These are phyloP conservation scores for Exserohilum turcica DNA, from an alignment of 2,329 filamentous ascomycete genomes.

Conservation along the genomic window DNA sequence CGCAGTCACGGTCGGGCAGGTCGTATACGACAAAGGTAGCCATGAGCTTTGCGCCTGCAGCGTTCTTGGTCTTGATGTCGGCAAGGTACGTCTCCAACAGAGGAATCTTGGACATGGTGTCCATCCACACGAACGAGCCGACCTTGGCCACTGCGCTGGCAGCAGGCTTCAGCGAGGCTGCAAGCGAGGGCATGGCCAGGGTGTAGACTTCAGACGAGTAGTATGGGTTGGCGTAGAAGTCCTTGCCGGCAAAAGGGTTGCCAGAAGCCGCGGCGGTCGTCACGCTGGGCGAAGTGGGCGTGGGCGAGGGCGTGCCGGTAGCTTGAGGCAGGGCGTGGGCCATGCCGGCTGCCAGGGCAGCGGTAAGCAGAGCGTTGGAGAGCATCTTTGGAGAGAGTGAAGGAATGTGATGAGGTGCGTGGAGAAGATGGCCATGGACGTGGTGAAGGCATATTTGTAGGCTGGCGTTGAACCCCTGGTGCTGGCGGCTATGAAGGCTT, in stretches of 20 bases:
- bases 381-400: slow-evolving; percentile 20
- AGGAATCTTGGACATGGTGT: slow-evolving; percentile 57
- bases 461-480: slow-evolving; percentile 1
- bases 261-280: slow-evolving; percentile 41
- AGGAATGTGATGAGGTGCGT: slow-evolving; percentile 6
- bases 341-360: slow-evolving; percentile 29
- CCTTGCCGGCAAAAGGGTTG: slow-evolving; percentile 58
- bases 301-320: slow-evolving; percentile 13
- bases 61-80: slow-evolving; percentile 56
- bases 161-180: slow-evolving; percentile 58
- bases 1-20: slow-evolving; percentile 67
- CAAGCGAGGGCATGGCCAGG: slow-evolving; percentile 66
- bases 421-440: background rate
- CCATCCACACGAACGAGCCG: slow-evolving; percentile 60
- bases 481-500: slow-evolving; percentile 13
- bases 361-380: slow-evolving; percentile 24
- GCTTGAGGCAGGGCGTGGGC: slow-evolving; percentile 30
- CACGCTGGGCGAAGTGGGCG: slow-evolving; percentile 16
- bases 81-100: slow-evolving; percentile 55
- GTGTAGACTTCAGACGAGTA: slow-evolving; percentile 60
- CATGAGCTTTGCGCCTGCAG: slow-evolving; percentile 55
- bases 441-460: slow-evolving; percentile 23
- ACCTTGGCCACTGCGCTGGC: slow-evolving; percentile 56
- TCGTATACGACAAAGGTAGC: slow-evolving; percentile 66
- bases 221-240: slow-evolving; percentile 59